phyloP scores from a whole-genome alignment of 495 filamentous ascomycete genomes.

The Daldinia decipiens region DNA sequence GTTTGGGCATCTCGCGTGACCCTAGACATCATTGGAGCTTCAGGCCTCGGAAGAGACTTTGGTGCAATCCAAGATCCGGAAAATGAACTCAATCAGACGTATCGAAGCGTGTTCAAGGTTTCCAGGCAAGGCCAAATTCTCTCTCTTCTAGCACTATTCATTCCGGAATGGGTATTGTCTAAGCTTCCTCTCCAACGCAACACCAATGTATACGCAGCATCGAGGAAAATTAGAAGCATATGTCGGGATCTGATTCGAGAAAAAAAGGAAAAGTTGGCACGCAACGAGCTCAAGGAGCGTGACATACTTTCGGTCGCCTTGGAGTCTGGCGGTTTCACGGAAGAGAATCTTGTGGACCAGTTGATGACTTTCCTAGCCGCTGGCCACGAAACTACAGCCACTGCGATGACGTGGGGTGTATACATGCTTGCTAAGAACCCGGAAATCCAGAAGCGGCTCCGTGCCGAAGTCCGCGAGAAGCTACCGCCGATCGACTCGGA shows the following conservation, averaged over 20 bases:
- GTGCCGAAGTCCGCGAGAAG: constrained; percentile 64
- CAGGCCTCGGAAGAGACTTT: constrained; percentile 85
- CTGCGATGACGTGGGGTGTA: constrained; percentile 65
- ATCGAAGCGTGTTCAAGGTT: constrained; percentile 67
- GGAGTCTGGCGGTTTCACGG: constrained; percentile 76
- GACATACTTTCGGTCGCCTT: constrained; percentile 90
- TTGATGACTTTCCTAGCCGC: constrained; percentile 96
- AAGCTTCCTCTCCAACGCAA: constrained; percentile 75
- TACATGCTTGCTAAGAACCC: constrained; percentile 62
- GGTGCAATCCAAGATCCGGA: constrained; percentile 70
- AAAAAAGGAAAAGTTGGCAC: constrained; percentile 71
- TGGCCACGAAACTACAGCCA: constrained; percentile 80
- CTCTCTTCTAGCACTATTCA: constrained; percentile 55
- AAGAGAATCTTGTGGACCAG: constrained; percentile 86
- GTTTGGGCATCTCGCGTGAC: constrained; percentile 78
- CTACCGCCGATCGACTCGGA: constrained; percentile 66
- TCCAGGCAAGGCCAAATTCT: constrained; percentile 54
- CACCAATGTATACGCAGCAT: constrained; percentile 64
- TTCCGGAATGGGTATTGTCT: constrained; percentile 61
- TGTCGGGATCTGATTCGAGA: constrained; percentile 73
- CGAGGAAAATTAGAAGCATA: constrained; percentile 66
- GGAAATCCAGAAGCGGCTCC: constrained; percentile 61
- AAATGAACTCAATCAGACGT: constrained; percentile 73
- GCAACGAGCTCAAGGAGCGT: constrained; percentile 62
- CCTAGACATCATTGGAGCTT: constrained; percentile 86